Evolutionary conservation across 768 basidiomycete genomes (phyloP), one percentile per base, ranked within the genome.

Genomic region (Mycena maculata): DNA sequence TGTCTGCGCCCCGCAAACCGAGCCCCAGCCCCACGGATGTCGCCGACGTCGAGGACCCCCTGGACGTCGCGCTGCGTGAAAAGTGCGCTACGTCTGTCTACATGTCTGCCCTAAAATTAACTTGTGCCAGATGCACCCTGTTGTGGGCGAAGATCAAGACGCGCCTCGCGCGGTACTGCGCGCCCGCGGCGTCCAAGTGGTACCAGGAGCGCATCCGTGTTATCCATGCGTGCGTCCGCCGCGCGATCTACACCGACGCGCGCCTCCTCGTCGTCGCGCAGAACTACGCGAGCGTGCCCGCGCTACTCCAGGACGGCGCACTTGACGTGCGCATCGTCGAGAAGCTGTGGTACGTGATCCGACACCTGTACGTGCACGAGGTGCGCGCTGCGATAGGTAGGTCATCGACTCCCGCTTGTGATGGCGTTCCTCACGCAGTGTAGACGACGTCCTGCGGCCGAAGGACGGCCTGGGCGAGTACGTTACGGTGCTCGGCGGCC

Each of bases 191-290:
- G 25, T 82, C 80, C 9, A 73, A 54, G 20, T 81, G 73, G 50
- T 76, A 77, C 48, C 44, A 42, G n/a, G 81, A 82, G 68, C 78
- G 79, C 55, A 36, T 79, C 27, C 65, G 74, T 22, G 70, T 81
- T 60, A 77, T 82, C 56, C 71, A 71, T 59, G 79, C 82, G 27
- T 81, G 76, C 50, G 77, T 82, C 41, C 79, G 79, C 13, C 77
- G 81, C 20, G 80, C 76, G 23, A 72, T 82, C 31, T 80, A 76
- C 64, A 78, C 74, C 30, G 79, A 82, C 60, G 70, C 78, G 52
- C 74, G 75, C 25, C 77, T 82, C n/a, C 80, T 80, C 75, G 73
- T 80, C 50, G 70, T 77, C 39, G 75, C 81, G 3, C 79, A 80
- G 58, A 76, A 67, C 62, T 81, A 82, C 54, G 62, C 69, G 15